These are phyloP conservation scores for Chytriomyces confervae DNA, from an alignment of 192 early-diverging fungal species.

Conservation along the genomic window DNA sequence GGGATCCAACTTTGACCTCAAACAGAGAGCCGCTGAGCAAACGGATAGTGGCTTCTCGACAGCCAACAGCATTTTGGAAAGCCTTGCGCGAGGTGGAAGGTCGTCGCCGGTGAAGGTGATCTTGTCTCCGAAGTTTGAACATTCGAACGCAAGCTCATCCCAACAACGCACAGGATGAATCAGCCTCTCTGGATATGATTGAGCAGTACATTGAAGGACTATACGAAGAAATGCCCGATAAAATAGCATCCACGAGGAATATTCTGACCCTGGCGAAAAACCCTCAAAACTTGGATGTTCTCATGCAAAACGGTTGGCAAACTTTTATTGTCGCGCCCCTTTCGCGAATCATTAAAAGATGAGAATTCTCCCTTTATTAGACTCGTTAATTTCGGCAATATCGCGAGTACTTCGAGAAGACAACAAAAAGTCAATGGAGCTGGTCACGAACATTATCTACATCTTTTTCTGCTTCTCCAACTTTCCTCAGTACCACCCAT, in stretches of 20 bases:
- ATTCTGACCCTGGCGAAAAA: constrained; percentile 48
- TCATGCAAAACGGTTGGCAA: constrained; percentile 49
- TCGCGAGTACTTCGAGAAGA: constrained; percentile 65
- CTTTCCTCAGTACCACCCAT: constrained; percentile 56
- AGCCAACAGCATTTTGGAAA: constrained; percentile 12
- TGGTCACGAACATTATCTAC: constrained; percentile 63
- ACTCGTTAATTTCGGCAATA: constrained; percentile 57
- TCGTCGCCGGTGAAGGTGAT: constrained; percentile 13
- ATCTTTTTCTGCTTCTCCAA: constrained; percentile 66
- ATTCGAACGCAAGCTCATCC: neutral
- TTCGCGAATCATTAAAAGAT: neutral
- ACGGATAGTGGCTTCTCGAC: neutral
- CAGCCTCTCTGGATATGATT: constrained; percentile 47
- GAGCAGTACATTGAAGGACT: constrained; percentile 61
- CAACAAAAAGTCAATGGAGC: constrained; percentile 53
- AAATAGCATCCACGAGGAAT: constrained; percentile 51
- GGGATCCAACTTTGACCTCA: constrained; percentile 37
- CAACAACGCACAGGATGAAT: constrained; percentile 25
- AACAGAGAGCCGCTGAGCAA: neutral
- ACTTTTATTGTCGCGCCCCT: neutral
- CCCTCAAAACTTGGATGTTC: constrained; percentile 52
- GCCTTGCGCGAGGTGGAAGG: neutral
- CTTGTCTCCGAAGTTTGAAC: neutral
- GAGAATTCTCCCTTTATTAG: constrained; percentile 10
- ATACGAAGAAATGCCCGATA: constrained; percentile 62